Conservation (phyloP, 306 rosid species). For the Delonix regia region DNA sequence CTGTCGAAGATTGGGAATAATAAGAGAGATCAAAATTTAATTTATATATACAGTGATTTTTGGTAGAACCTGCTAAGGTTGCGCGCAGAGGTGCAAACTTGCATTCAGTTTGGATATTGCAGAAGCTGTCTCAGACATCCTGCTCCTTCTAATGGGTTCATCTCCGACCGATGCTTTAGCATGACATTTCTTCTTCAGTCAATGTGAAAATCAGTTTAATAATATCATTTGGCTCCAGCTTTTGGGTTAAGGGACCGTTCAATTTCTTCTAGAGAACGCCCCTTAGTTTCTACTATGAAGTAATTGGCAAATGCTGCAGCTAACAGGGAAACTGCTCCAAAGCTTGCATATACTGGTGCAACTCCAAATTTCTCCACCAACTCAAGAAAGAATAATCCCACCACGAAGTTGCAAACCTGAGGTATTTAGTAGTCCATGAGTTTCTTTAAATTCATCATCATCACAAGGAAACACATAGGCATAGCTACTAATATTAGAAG, state of each 20-base stretch:
- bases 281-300: conserved; percentile 81
- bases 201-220: background rate
- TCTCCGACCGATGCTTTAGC: background rate
- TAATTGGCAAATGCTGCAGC: conserved; percentile 70
- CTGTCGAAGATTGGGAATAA: background rate
- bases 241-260: conserved; percentile 65
- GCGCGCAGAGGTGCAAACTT: conserved; percentile 11
- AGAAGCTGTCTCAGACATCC: conserved; percentile 4
- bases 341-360: conserved; percentile 76
- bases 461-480: no score
- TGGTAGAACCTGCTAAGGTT: conserved; percentile 3
- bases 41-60: background rate
- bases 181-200: background rate
- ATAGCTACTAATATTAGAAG: no score
- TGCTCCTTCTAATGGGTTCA: conserved; percentile 2
- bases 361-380: conserved; percentile 81
- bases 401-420: conserved; percentile 86
- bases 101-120: conserved; percentile 3
- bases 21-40: conserved; percentile 1
- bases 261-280: conserved; percentile 88
- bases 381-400: conserved; percentile 86
- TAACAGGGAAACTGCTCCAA: conserved; percentile 71
- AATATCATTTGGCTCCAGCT: conserved; percentile 44
- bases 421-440: background rate
- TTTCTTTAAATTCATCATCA: background rate